Conservation (phyloP, 106 monocot species). For the Dendrobium catenatum region DNA sequence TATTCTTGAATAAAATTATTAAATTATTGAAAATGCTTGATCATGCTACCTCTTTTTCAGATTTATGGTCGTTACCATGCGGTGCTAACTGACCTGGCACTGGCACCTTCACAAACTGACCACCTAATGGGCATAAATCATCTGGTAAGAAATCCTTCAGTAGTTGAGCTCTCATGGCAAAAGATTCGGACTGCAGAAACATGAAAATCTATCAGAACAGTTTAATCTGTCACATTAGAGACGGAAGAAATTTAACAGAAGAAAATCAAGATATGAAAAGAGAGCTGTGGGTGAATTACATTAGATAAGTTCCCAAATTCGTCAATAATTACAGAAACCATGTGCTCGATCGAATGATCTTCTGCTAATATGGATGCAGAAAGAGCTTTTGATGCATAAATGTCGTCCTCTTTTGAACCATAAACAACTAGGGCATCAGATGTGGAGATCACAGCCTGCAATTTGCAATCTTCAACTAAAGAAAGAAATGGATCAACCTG, state of each 20-base stretch:
- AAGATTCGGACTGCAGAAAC: conserved; percentile 42
- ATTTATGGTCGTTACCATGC: conserved; percentile 17
- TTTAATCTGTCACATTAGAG: not conserved
- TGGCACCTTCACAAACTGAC: conserved; percentile 39
- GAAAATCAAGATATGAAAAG: not conserved
- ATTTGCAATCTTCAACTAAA: conserved; percentile 51
- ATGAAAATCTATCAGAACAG: not conserved
- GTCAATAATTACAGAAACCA: conserved; percentile 50
- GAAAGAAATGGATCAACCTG: conserved; percentile 83
- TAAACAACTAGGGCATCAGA: conserved; percentile 20
- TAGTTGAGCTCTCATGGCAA: conserved; percentile 35
- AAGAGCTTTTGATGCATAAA: conserved; percentile 45
- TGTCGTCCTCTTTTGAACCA: conserved; percentile 75
- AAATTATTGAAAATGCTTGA: not conserved
- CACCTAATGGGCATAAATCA: conserved; percentile 58
- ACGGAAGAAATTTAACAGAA: not conserved
- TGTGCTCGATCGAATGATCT: conserved; percentile 35
- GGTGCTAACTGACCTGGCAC: conserved; percentile 17
- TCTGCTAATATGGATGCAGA: conserved; percentile 29
- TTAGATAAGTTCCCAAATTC: conserved; percentile 42
- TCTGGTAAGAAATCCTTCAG: conserved; percentile 60
- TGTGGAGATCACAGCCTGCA: conserved; percentile 31
- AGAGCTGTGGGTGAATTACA: conserved; percentile 23
- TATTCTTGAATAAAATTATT: not conserved
- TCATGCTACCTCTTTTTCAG: conserved; percentile 23